Conservation (phyloP, 2,329 filamentous ascomycete genomes). For the Claviceps cyperi region DNA sequence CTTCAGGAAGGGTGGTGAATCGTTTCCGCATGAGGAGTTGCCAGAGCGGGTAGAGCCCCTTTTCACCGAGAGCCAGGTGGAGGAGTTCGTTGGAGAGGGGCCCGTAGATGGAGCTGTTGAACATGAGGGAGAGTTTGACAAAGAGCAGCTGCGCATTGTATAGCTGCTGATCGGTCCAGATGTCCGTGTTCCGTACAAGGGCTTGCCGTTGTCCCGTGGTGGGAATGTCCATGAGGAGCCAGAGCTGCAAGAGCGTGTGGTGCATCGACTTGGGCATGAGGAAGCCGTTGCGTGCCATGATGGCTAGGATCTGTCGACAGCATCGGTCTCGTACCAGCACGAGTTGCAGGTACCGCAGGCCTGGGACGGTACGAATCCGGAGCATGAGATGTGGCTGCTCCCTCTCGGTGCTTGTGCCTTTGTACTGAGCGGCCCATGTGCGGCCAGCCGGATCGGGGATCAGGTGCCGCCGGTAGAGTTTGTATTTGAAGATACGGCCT, state of each 20-base stretch:
- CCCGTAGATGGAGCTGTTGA: constrained; percentile 47
- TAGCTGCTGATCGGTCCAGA: constrained; percentile 48
- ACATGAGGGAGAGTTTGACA: constrained; percentile 56
- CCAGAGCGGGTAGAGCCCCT: constrained; percentile 40
- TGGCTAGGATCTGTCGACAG: constrained; percentile 46
- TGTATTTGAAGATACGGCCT: constrained; percentile 43
- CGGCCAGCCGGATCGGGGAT: constrained; percentile 44
- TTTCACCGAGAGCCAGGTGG: constrained; percentile 46
- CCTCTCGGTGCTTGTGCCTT: not conserved
- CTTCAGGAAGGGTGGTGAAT: constrained; percentile 33
- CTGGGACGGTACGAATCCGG: constrained; percentile 39
- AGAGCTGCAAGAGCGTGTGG: constrained; percentile 46
- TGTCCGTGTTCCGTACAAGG: constrained; percentile 34
- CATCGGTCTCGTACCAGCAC: constrained; percentile 42
- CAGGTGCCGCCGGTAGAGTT: constrained; percentile 40
- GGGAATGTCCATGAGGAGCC: constrained; percentile 56
- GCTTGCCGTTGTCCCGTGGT: constrained; percentile 39
- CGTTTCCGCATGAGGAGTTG: constrained; percentile 42
- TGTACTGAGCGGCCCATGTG: constrained; percentile 17
- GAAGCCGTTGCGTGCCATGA: constrained; percentile 43
- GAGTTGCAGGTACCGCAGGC: constrained; percentile 54
- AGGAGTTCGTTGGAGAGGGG: constrained; percentile 35
- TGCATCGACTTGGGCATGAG: constrained; percentile 35
- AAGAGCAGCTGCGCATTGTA: constrained; percentile 50
- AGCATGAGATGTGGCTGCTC: constrained; percentile 6